Evolutionary conservation across 179 eudicot species (phyloP).

Genomic region (Gypsophila paniculata): DNA sequence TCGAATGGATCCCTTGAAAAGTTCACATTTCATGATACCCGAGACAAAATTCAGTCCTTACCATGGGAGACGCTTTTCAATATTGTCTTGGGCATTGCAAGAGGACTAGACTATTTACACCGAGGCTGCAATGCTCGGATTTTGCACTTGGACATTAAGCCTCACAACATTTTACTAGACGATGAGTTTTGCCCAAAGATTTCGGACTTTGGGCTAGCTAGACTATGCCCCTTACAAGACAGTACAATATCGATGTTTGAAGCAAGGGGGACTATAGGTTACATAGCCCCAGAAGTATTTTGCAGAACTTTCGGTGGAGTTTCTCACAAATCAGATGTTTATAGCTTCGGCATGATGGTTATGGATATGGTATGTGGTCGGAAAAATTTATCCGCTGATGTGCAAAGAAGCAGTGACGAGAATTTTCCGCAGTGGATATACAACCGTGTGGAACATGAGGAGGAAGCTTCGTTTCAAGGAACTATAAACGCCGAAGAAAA

Average conservation of each 20-base stretch:
- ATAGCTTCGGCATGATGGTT: conserved; percentile 26
- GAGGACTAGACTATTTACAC: conserved; percentile 21
- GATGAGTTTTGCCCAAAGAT: conserved; percentile 26
- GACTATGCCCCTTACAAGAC: conserved; percentile 18
- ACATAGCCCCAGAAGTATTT: conserved; percentile 20
- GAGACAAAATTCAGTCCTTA: conserved; percentile 8
- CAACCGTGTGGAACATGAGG: conserved; percentile 13
- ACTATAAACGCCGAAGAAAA: conserved; percentile 6
- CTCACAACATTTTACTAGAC: conserved; percentile 20
- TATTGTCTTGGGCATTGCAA: conserved; percentile 13
- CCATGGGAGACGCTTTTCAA: conserved; percentile 11
- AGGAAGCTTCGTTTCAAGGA: not conserved
- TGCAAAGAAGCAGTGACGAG: conserved; percentile 10
- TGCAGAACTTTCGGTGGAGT: conserved; percentile 22
- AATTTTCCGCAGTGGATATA: conserved; percentile 27
- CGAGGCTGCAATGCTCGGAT: conserved; percentile 29
- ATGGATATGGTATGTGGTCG: conserved; percentile 25
- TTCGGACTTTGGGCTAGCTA: conserved; percentile 29
- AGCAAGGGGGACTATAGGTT: conserved; percentile 23
- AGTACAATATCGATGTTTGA: conserved; percentile 24
- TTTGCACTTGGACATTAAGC: conserved; percentile 24
- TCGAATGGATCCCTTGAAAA: conserved; percentile 32
- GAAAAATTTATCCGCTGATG: conserved; percentile 3
- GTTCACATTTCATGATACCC: conserved; percentile 9
- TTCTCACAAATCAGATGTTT: conserved; percentile 26